phyloP scores from a whole-genome alignment of 1,139 yeast genomes.

The Debaryomyces sp. region DNA sequence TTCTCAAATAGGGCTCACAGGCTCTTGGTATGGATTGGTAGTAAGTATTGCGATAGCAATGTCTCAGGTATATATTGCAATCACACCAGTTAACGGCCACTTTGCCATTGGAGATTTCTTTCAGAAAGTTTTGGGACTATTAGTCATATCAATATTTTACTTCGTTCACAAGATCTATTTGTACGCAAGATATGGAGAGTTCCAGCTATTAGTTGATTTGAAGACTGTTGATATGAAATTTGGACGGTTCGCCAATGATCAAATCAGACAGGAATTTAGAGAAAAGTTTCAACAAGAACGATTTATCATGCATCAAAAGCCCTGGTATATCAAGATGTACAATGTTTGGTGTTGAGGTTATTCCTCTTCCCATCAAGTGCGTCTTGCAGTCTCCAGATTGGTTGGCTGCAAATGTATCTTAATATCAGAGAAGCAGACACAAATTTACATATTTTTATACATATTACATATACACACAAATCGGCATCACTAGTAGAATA shows the following conservation, averaged over 20 bases:
- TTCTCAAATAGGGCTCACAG: slow-evolving; percentile 14
- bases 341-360: slow-evolving; percentile 5
- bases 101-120: slow-evolving; percentile 26
- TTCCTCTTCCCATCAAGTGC: neutral
- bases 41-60: slow-evolving; percentile 12
- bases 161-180: slow-evolving; percentile 28
- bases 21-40: slow-evolving; percentile 15
- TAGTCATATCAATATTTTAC: slow-evolving; percentile 26
- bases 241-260: slow-evolving; percentile 10
- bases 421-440: neutral
- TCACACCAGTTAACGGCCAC: slow-evolving; percentile 24
- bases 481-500: no score
- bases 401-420: neutral
- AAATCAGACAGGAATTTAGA: slow-evolving; percentile 3
- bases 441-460: neutral
- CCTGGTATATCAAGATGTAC: slow-evolving; percentile 3
- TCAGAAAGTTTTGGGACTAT: slow-evolving; percentile 26
- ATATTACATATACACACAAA: neutral
- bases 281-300: neutral
- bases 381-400: neutral
- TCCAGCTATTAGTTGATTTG: slow-evolving; percentile 6
- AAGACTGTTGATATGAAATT: slow-evolving; percentile 8
- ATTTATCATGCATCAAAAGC: neutral
- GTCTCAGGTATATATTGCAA: slow-evolving; percentile 24
- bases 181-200: slow-evolving; percentile 10